Conservation (phyloP, 495 filamentous ascomycete genomes). For the Aspergillus sclerotiicarbonarius region DNA sequence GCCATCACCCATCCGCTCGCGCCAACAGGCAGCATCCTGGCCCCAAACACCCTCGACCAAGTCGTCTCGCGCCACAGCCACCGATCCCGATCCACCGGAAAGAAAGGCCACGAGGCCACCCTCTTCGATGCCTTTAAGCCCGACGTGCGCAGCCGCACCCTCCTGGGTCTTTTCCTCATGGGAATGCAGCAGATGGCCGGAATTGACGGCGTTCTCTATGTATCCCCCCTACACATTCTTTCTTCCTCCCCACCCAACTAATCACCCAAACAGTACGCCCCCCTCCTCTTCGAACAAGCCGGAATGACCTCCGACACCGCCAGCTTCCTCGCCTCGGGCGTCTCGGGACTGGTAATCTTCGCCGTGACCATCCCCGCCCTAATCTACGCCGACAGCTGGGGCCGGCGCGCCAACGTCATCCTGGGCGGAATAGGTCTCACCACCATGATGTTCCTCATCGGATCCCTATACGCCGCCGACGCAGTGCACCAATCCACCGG, state of each 20-base stretch:
- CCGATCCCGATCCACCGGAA: too few relatives aligned
- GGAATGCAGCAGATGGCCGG: slow-evolving; percentile 47
- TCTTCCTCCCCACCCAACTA: background rate
- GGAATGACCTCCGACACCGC: slow-evolving; percentile 47
- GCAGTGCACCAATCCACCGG: slow-evolving; percentile 44
- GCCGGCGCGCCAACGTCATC: slow-evolving; percentile 53
- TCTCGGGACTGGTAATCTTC: slow-evolving; percentile 52
- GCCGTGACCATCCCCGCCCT: slow-evolving; percentile 49
- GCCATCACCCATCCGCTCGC: background rate
- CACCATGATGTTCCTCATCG: slow-evolving; percentile 48
- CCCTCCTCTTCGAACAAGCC: slow-evolving; percentile 52
- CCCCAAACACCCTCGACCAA: too few relatives aligned
- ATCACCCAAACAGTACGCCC: slow-evolving; percentile 40
- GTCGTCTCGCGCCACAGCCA: too few relatives aligned
- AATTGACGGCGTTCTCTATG: slow-evolving; percentile 52
- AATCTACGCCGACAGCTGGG: slow-evolving; percentile 59
- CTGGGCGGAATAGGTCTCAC: slow-evolving; percentile 53
- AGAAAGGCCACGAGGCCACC: slow-evolving; percentile 11
- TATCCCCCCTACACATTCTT: slow-evolving; percentile 24
- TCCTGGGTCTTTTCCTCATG: slow-evolving; percentile 43
- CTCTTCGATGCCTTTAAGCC: slow-evolving; percentile 38
- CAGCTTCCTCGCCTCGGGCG: slow-evolving; percentile 53
- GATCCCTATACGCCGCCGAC: slow-evolving; percentile 48
- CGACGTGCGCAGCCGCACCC: slow-evolving; percentile 38
- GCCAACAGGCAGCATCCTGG: too few relatives aligned